These are phyloP conservation scores for Marasmius sp. DNA, from an alignment of 1,284 basidiomycete species.

Conservation along the genomic window DNA sequence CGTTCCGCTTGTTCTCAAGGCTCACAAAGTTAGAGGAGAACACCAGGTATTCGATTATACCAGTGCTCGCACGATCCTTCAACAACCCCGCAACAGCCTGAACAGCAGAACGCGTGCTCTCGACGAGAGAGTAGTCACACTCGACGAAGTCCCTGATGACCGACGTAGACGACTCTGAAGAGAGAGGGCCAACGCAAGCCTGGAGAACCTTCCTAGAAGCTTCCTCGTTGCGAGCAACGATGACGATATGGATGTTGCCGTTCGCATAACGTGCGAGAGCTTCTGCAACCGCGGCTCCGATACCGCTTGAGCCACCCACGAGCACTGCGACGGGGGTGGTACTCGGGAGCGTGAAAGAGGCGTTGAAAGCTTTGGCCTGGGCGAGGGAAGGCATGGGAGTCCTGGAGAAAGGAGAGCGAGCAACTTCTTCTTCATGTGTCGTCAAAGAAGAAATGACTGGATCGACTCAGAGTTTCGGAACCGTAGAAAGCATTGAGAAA, in stretches of 20 bases:
- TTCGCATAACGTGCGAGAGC: conserved; percentile 1
- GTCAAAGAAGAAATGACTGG: too few relatives aligned
- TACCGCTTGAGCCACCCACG: conserved; percentile 10
- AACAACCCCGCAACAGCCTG: neutral
- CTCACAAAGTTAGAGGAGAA: conserved; percentile 6
- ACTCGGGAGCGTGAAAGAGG: neutral
- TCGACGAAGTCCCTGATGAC: conserved; percentile 5
- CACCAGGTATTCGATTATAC: conserved; percentile 5
- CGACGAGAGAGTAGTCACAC: conserved; percentile 4
- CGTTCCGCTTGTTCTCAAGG: neutral
- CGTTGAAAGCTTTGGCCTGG: conserved; percentile 4
- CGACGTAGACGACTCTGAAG: neutral
- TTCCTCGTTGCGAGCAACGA: neutral
- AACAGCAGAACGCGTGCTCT: neutral
- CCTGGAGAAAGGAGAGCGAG: too few relatives aligned
- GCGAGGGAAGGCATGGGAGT: neutral
- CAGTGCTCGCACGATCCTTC: neutral
- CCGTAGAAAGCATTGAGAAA: too few relatives aligned
- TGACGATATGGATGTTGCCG: conserved; percentile 5
- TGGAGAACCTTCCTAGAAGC: neutral
- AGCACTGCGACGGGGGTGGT: conserved; percentile 6
- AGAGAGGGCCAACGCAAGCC: neutral
- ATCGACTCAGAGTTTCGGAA: too few relatives aligned
- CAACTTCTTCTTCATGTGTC: too few relatives aligned
- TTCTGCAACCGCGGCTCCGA: neutral